Evolutionary conservation across 2,329 filamentous ascomycete genomes (phyloP).

Genomic region (Pseudodiploospora longispora): DNA sequence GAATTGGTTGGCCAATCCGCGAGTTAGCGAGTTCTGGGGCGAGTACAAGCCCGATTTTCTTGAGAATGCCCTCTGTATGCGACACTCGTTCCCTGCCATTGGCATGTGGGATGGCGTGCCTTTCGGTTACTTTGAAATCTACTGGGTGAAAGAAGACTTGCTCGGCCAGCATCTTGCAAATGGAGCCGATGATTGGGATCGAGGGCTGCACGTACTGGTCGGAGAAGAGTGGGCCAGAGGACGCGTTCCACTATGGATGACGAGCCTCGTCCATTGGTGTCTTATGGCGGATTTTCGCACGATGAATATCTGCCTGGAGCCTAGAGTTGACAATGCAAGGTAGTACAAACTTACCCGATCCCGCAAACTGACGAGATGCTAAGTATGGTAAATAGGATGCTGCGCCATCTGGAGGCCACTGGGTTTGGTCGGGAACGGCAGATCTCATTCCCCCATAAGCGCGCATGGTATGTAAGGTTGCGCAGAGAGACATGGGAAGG

Average conservation of each 20-base stretch:
- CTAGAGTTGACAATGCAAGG: slow-evolving; percentile 84
- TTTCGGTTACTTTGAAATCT: slow-evolving; percentile 96
- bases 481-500: slow-evolving; percentile 72
- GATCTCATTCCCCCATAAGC: slow-evolving; percentile 84
- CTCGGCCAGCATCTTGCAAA: slow-evolving; percentile 62
- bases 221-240: slow-evolving; percentile 91
- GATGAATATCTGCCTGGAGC: slow-evolving; percentile 76
- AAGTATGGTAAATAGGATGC: slow-evolving; percentile 12
- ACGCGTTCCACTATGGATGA: slow-evolving; percentile 73
- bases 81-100: slow-evolving; percentile 82
- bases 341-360: slow-evolving; percentile 24
- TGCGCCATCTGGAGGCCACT: slow-evolving; percentile 57
- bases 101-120: slow-evolving; percentile 91
- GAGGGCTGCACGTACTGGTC: slow-evolving; percentile 80
- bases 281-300: slow-evolving; percentile 72
- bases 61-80: slow-evolving; percentile 51
- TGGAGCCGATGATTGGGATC: slow-evolving; percentile 69
- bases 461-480: slow-evolving; percentile 77
- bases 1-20: slow-evolving; percentile 80
- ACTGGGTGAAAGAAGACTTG: slow-evolving; percentile 92
- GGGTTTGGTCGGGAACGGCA: slow-evolving; percentile 87
- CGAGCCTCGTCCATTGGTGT: slow-evolving; percentile 79
- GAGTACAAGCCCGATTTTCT: slow-evolving; percentile 60
- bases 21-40: slow-evolving; percentile 82
- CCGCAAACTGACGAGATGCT: neutral